Percentiles rank a stretch among this genome's conserved stretches.
Conservation (phyloP, 768 basidiomycete genomes). For the Crassisporium funariophilum region DNA sequence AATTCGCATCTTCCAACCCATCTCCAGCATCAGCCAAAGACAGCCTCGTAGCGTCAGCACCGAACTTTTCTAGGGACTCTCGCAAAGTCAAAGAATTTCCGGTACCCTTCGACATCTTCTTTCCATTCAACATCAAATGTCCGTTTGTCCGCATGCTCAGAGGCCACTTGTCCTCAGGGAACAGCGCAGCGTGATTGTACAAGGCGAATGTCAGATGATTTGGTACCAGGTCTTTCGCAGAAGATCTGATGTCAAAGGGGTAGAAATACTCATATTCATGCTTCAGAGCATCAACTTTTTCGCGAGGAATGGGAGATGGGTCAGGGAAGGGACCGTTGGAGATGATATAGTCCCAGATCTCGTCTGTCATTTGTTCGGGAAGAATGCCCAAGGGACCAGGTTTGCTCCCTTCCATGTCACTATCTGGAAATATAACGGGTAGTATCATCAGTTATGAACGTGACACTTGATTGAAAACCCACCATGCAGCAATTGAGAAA, state of each 20-base stretch:
- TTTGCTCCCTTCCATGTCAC: conserved; percentile 74
- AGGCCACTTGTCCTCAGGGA: conserved; percentile 91
- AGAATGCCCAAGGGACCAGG: conserved; percentile 85
- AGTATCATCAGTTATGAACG: background rate
- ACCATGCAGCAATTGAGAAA: conserved; percentile 91
- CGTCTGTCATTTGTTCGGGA: conserved; percentile 94
- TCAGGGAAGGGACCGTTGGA: conserved; percentile 76
- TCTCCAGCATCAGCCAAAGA: conserved; percentile 96
- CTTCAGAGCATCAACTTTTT: conserved; percentile 83
- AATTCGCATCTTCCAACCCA: conserved; percentile 97
- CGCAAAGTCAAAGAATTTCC: conserved; percentile 93
- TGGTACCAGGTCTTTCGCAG: conserved; percentile 94
- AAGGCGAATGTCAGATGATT: conserved; percentile 94
- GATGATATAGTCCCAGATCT: conserved; percentile 95
- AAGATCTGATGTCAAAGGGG: conserved; percentile 96
- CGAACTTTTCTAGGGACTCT: conserved; percentile 91
- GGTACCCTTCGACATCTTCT: conserved; percentile 98
- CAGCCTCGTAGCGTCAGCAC: conserved; percentile 92
- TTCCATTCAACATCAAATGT: conserved; percentile 94
- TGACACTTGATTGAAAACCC: no score
- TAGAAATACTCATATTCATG: conserved; percentile 97
- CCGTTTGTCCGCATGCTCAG: conserved; percentile 93
- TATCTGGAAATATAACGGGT: conserved; percentile 39
- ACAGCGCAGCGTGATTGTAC: conserved; percentile 95
- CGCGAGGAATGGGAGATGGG: conserved; percentile 62